Evolutionary conservation across 495 filamentous ascomycete genomes (phyloP).

Genomic region (Trichoderma reesei): DNA sequence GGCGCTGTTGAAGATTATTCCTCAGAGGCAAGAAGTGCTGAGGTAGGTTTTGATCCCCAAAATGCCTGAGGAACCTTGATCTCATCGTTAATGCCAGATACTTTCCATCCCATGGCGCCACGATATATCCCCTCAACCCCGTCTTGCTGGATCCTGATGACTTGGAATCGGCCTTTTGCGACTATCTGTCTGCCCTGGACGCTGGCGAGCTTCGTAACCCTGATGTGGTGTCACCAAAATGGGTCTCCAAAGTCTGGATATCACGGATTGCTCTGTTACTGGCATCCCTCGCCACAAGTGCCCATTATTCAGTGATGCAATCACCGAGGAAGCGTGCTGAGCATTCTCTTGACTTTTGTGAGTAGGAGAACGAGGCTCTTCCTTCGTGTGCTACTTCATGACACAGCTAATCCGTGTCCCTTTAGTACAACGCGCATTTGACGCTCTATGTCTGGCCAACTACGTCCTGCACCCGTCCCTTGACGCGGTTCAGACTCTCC

Average conservation of each 20-base stretch:
- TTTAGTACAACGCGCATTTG: slow-evolving; percentile 2
- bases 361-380: background rate
- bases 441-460: background rate
- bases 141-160: background rate
- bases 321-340: background rate
- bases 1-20: background rate
- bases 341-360: background rate
- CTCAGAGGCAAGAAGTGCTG: background rate
- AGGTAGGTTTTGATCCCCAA: background rate
- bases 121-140: background rate
- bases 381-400: background rate
- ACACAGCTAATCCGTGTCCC: background rate
- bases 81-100: background rate
- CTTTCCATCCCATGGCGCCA: background rate
- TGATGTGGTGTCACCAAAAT: background rate
- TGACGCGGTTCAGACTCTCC: background rate
- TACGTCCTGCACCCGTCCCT: background rate
- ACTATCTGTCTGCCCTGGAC: background rate
- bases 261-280: background rate
- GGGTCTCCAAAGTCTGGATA: background rate
- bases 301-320: background rate
- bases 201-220: background rate
- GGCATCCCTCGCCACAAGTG: background rate
- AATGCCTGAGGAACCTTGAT: no score
- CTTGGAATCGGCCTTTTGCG: background rate